Percentiles rank a stretch among this genome's conserved stretches.
These are phyloP conservation scores for Mortierella sp. DNA, from an alignment of 371 early-diverging fungal genomes.

Conservation along the genomic window DNA sequence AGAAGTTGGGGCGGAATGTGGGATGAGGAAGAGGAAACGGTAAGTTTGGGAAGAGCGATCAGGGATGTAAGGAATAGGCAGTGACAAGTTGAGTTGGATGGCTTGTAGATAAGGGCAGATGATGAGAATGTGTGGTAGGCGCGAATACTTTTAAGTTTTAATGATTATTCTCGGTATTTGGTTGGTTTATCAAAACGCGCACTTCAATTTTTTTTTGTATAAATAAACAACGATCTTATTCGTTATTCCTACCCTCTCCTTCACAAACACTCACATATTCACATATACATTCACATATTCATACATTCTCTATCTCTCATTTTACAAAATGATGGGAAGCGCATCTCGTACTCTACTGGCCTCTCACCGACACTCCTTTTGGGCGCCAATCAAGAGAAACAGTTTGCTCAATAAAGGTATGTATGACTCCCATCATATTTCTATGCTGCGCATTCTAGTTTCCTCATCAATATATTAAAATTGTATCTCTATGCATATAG, in stretches of 20 bases:
- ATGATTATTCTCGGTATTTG: background rate
- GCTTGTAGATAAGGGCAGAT: no score
- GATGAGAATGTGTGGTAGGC: no score
- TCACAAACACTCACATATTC: background rate
- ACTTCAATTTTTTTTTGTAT: background rate
- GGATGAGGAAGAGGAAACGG: no score
- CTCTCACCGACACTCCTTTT: background rate
- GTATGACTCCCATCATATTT: background rate
- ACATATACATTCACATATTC: no score
- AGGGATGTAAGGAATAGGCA: no score
- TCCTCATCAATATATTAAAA: background rate
- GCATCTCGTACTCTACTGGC: background rate
- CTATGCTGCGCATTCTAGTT: background rate
- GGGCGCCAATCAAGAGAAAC: constrained; percentile 1
- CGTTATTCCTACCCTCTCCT: background rate
- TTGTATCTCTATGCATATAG: background rate
- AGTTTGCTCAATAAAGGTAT: background rate
- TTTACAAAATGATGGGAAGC: background rate
- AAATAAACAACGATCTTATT: background rate
- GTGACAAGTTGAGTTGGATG: no score
- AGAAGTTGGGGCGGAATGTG: no score
- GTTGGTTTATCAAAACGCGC: constrained; percentile 11
- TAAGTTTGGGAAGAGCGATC: no score
- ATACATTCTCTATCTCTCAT: background rate
- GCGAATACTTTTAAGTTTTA: no score